phyloP scores from a whole-genome alignment of 805 yeast species.

The Nakazawaea wickerhamii region DNA sequence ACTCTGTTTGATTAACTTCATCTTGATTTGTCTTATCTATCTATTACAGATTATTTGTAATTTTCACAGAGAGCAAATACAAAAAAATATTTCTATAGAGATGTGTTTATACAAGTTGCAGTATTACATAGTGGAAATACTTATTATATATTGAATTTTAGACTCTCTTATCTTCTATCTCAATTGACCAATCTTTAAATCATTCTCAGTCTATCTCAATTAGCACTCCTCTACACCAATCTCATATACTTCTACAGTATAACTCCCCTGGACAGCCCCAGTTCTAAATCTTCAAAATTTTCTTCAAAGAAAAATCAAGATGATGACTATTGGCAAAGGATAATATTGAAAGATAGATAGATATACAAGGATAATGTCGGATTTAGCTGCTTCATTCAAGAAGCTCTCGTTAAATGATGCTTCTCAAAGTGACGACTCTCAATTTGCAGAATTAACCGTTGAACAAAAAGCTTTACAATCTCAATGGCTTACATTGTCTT shows the following conservation, averaged over 20 bases:
- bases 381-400: slow-evolving; percentile 24
- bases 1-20: slow-evolving; percentile 51
- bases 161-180: too few relatives aligned
- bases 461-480: slow-evolving; percentile 56
- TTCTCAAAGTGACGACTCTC: slow-evolving; percentile 20
- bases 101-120: too few relatives aligned
- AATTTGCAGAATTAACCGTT: slow-evolving; percentile 24
- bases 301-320: slow-evolving; percentile 1
- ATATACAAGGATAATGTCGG: slow-evolving; percentile 10
- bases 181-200: too few relatives aligned
- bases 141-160: too few relatives aligned
- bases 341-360: not conserved
- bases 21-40: slow-evolving; percentile 18
- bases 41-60: too few relatives aligned
- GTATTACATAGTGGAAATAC: too few relatives aligned
- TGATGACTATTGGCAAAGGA: not conserved
- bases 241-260: not conserved
- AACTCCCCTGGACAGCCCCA: not conserved
- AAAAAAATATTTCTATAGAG: too few relatives aligned
- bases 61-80: too few relatives aligned
- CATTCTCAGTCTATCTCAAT: too few relatives aligned
- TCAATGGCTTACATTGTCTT: slow-evolving; percentile 76
- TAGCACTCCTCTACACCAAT: too few relatives aligned
- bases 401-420: slow-evolving; percentile 23
- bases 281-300: not conserved